Percentiles rank a stretch among this genome's conserved stretches.
Evolutionary conservation across 306 rosid genomes (phyloP).

Genomic region (Calophaca sinica): DNA sequence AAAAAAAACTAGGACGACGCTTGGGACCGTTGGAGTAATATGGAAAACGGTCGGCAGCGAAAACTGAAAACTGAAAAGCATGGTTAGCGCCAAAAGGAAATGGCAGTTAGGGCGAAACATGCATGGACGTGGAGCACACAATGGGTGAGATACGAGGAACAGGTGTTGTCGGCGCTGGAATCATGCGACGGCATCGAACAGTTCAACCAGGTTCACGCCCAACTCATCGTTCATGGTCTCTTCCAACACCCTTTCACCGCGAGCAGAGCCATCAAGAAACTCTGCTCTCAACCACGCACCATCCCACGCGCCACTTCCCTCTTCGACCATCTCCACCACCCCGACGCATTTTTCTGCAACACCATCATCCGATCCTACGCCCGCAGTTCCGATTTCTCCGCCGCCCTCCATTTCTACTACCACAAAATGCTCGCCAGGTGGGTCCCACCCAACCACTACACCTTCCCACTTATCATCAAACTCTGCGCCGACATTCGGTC

Average conservation of each 20-base stretch:
- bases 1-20: no score
- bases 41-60: no score
- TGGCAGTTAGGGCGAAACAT: conserved; percentile 46
- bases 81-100: conserved; percentile 40
- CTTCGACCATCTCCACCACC: conserved; percentile 52
- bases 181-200: conserved; percentile 51
- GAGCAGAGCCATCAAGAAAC: conserved; percentile 58
- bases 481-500: conserved; percentile 43
- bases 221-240: conserved; percentile 54
- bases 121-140: not conserved
- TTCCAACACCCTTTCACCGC: conserved; percentile 59
- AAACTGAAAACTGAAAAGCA: no score
- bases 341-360: conserved; percentile 67
- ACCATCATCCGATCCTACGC: conserved; percentile 60
- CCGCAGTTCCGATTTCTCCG: conserved; percentile 39
- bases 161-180: conserved; percentile 43
- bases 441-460: conserved; percentile 62
- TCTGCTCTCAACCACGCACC: conserved; percentile 51
- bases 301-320: conserved; percentile 49
- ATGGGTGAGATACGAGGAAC: not conserved
- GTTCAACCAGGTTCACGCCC: conserved; percentile 55
- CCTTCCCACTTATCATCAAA: conserved; percentile 70
- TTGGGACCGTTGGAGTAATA: no score
- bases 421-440: conserved; percentile 51
- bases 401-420: conserved; percentile 57